These are phyloP conservation scores for Alternaria incomplexa DNA, from an alignment of 2,329 filamentous ascomycete genomes.

Conservation along the genomic window DNA sequence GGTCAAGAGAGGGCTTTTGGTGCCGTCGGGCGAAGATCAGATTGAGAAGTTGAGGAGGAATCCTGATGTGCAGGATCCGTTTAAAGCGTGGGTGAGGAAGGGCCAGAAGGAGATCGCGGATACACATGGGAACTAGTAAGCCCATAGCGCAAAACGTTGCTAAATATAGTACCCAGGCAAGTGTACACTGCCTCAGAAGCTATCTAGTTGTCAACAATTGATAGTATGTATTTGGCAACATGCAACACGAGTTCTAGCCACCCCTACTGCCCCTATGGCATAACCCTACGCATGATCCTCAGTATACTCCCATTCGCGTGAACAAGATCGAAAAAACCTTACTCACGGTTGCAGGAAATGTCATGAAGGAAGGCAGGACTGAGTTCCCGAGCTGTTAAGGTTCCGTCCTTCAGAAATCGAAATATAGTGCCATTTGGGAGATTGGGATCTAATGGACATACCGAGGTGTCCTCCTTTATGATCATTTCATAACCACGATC, in stretches of 20 bases:
- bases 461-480: not conserved
- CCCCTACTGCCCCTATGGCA: not conserved
- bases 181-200: not conserved
- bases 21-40: conserved; percentile 32
- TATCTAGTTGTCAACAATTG: not conserved
- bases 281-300: not conserved
- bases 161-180: not conserved
- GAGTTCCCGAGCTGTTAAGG: not conserved
- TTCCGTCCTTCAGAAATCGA: not conserved
- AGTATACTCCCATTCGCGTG: not conserved
- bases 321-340: not conserved
- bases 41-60: conserved; percentile 31
- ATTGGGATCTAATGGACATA: not conserved
- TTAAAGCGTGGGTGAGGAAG: conserved; percentile 33
- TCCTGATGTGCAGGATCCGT: conserved; percentile 29
- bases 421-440: not conserved
- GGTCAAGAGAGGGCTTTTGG: conserved; percentile 63
- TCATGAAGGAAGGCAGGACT: not conserved
- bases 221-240: not conserved
- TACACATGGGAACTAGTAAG: conserved; percentile 18
- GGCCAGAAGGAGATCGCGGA: conserved; percentile 25
- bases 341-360: not conserved
- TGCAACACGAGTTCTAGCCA: not conserved
- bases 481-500: not conserved
- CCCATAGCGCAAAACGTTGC: not conserved